Evolutionary conservation across 352 stramenopile species (phyloP).

Genomic region (Pythium phragmitis): DNA sequence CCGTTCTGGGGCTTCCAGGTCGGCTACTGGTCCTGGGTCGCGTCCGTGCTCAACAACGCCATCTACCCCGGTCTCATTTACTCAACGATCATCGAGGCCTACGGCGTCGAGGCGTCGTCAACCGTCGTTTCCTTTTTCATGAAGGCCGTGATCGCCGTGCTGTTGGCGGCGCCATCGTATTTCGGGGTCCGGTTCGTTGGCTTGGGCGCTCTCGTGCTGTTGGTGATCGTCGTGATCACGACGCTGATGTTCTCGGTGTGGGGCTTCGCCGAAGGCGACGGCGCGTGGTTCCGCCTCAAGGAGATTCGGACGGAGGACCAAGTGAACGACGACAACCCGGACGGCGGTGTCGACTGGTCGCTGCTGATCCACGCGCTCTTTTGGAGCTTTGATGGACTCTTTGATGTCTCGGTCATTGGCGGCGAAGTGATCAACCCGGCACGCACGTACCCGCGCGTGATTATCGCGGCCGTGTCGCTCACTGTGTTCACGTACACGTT

Average conservation of each 20-base stretch:
- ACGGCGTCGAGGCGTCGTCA: conserved; percentile 28
- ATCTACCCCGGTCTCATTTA: conserved; percentile 53
- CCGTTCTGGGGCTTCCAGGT: conserved; percentile 74
- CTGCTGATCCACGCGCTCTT: conserved; percentile 91
- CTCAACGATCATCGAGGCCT: conserved; percentile 25
- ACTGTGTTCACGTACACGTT: conserved; percentile 35
- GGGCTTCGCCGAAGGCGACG: conserved; percentile 25
- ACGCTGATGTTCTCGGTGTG: conserved; percentile 46
- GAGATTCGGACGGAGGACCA: conserved; percentile 5
- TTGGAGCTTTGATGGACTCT: conserved; percentile 94
- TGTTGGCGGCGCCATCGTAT: conserved; percentile 37
- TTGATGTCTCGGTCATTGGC: conserved; percentile 78
- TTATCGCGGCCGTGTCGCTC: conserved; percentile 71
- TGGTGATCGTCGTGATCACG: conserved; percentile 29
- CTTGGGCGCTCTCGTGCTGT: conserved; percentile 29
- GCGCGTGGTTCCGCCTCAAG: conserved; percentile 35
- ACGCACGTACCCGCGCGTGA: conserved; percentile 43
- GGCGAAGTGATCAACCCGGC: conserved; percentile 76
- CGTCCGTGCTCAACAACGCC: conserved; percentile 46
- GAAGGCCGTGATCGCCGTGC: conserved; percentile 38
- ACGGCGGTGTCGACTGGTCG: conserved; percentile 52
- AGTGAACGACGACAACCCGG: not conserved
- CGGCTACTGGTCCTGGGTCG: conserved; percentile 73
- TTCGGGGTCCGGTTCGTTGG: conserved; percentile 36
- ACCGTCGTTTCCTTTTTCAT: conserved; percentile 29